Conservation (phyloP, 2,329 filamentous ascomycete species). For the Chlorencoelia australis region DNA sequence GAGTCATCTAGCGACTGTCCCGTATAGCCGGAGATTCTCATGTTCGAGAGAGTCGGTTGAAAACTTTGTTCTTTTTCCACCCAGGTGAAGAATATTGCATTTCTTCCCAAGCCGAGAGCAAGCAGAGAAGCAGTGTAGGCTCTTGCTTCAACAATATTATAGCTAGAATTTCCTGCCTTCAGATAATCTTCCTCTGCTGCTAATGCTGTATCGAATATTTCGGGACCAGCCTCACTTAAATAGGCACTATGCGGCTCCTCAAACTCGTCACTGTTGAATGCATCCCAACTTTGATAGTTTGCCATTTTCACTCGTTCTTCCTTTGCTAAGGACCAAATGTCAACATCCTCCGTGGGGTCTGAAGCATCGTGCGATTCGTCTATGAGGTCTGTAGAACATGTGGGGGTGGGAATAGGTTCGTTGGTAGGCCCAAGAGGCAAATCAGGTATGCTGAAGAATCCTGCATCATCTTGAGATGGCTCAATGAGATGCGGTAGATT, state of each 20-base stretch:
- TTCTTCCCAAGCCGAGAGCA: slow-evolving; percentile 58
- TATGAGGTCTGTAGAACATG: slow-evolving; percentile 7
- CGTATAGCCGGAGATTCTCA: slow-evolving; percentile 38
- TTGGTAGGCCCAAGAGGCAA: slow-evolving; percentile 14
- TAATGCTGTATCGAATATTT: slow-evolving; percentile 55
- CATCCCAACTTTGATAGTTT: slow-evolving; percentile 58
- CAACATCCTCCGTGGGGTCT: slow-evolving; percentile 16
- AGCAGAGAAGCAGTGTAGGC: slow-evolving; percentile 49
- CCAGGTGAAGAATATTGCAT: slow-evolving; percentile 61
- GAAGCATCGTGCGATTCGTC: slow-evolving; percentile 2
- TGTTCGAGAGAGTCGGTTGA: slow-evolving; percentile 33
- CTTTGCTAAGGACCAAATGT: slow-evolving; percentile 40
- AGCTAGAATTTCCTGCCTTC: slow-evolving; percentile 29
- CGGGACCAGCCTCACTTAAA: slow-evolving; percentile 58
- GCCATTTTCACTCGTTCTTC: slow-evolving; percentile 23
- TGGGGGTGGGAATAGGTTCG: not conserved
- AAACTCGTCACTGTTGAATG: slow-evolving; percentile 41
- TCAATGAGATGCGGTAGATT: slow-evolving; percentile 17
- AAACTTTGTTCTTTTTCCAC: slow-evolving; percentile 44
- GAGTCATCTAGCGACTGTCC: slow-evolving; percentile 44
- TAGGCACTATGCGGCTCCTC: slow-evolving; percentile 39
- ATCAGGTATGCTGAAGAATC: slow-evolving; percentile 24
- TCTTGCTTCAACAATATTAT: slow-evolving; percentile 37
- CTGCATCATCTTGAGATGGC: slow-evolving; percentile 11
- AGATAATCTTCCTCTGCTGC: slow-evolving; percentile 32